Evolutionary conservation across 1,284 basidiomycete species (phyloP).

Genomic region (Cryptococcus hybrid): DNA sequence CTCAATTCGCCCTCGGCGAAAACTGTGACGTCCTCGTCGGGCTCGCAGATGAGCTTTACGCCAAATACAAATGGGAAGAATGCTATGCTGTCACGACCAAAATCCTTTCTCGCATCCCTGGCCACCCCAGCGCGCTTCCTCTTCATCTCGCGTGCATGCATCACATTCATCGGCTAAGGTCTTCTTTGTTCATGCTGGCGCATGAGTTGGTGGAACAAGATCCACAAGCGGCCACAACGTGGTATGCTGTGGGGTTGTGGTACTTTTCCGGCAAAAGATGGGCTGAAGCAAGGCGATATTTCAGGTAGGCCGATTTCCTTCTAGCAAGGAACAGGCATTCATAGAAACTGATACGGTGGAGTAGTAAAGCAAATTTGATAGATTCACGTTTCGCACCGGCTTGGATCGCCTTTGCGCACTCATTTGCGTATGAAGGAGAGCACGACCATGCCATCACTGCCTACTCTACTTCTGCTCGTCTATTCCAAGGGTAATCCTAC

Average conservation of each 20-base stretch:
- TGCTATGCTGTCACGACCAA: conserved; percentile 84
- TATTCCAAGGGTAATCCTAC: conserved; percentile 76
- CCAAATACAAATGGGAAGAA: conserved; percentile 87
- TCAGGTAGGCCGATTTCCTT: conserved; percentile 54
- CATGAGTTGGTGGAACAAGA: conserved; percentile 93
- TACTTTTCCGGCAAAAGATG: conserved; percentile 84
- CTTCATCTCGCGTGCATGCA: conserved; percentile 97
- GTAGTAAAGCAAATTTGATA: conserved; percentile 87
- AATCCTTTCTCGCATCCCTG: conserved; percentile 73
- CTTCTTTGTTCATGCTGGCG: conserved; percentile 89
- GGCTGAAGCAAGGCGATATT: conserved; percentile 85
- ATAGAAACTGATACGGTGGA: conserved; percentile 8
- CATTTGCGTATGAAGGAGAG: conserved; percentile 94
- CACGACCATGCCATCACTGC: conserved; percentile 98
- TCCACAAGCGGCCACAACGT: conserved; percentile 86
- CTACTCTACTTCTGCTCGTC: conserved; percentile 90
- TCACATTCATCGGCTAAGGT: conserved; percentile 84
- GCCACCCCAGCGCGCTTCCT: conserved; percentile 83
- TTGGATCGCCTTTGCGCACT: conserved; percentile 98
- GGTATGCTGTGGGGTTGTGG: conserved; percentile 99
- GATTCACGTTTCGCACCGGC: conserved; percentile 94
- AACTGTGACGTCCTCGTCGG: conserved; percentile 91
- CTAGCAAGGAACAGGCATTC: not conserved
- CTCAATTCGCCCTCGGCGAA: conserved; percentile 75
- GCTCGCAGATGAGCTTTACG: conserved; percentile 86